Evolutionary conservation across 2,329 filamentous ascomycete genomes (phyloP).

Genomic region (Colletotrichum sp.): DNA sequence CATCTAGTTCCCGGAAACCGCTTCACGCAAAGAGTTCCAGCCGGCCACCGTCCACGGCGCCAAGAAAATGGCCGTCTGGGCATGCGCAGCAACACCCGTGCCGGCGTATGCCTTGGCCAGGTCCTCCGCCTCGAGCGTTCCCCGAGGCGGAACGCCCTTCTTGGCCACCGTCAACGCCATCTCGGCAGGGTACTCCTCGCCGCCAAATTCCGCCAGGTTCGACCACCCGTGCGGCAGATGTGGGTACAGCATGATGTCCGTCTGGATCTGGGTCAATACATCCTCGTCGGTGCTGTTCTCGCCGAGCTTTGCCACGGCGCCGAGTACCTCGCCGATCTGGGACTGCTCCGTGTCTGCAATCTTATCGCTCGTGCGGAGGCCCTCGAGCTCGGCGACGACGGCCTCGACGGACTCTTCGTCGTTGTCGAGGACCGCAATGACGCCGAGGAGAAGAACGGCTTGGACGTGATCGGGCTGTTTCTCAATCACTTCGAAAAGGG

Average conservation of each 20-base stretch:
- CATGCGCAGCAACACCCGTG: slow-evolving; percentile 73
- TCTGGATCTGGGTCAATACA: slow-evolving; percentile 69
- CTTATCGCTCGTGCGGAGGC: slow-evolving; percentile 70
- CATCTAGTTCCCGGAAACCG: slow-evolving; percentile 28
- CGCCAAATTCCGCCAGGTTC: slow-evolving; percentile 67
- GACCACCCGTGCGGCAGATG: slow-evolving; percentile 82
- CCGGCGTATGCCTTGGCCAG: slow-evolving; percentile 77
- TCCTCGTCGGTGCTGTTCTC: slow-evolving; percentile 53
- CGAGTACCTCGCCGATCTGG: slow-evolving; percentile 75
- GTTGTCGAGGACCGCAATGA: slow-evolving; percentile 80
- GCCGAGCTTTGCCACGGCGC: slow-evolving; percentile 71
- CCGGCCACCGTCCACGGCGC: slow-evolving; percentile 77
- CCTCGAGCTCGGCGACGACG: slow-evolving; percentile 77
- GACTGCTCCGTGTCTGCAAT: slow-evolving; percentile 68
- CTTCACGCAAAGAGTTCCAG: slow-evolving; percentile 64
- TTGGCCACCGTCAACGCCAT: slow-evolving; percentile 84
- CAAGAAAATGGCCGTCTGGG: slow-evolving; percentile 77
- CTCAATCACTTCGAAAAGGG: slow-evolving; percentile 82
- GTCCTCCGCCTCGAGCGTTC: slow-evolving; percentile 70
- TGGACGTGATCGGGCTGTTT: slow-evolving; percentile 76
- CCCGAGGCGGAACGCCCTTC: slow-evolving; percentile 75
- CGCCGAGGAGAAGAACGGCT: slow-evolving; percentile 80
- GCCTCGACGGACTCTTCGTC: slow-evolving; percentile 82
- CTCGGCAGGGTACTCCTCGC: slow-evolving; percentile 62
- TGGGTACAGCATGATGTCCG: slow-evolving; percentile 81